Conservation (phyloP, 129 eudicot genomes). For the Sambucus nigra region DNA sequence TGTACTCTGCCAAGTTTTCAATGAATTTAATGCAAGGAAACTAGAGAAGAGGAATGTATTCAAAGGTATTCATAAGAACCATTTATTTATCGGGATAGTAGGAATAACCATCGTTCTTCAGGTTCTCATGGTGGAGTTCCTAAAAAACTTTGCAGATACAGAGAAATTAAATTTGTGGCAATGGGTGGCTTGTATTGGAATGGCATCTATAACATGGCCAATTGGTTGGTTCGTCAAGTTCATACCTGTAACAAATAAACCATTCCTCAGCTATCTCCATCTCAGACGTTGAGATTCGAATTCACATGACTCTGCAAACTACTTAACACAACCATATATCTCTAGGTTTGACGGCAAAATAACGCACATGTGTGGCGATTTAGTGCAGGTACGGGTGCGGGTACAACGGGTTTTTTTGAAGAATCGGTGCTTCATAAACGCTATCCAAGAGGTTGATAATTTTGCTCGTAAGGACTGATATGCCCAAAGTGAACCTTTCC, state of each 20-base stretch:
- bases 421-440: no score
- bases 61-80: conserved; percentile 45
- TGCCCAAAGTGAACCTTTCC: no score
- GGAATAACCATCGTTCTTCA: conserved; percentile 65
- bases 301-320: background rate
- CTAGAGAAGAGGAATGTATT: conserved; percentile 72
- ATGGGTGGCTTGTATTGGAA: conserved; percentile 57
- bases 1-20: conserved; percentile 81
- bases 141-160: conserved; percentile 68
- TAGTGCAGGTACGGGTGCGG: no score
- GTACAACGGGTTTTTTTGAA: no score
- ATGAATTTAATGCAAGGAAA: conserved; percentile 72
- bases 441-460: conserved; percentile 4
- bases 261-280: conserved; percentile 45
- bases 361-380: no score
- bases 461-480: background rate
- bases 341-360: no score
- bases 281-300: conserved; percentile 12
- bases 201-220: conserved; percentile 82
- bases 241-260: conserved; percentile 67
- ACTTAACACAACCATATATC: background rate
- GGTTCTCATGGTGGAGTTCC: conserved; percentile 76
- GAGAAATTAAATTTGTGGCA: conserved; percentile 54
- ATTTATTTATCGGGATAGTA: conserved; percentile 66
- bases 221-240: conserved; percentile 58